Evolutionary conservation across 805 yeast genomes (phyloP).

Genomic region (Sporopachydermia lactativora): DNA sequence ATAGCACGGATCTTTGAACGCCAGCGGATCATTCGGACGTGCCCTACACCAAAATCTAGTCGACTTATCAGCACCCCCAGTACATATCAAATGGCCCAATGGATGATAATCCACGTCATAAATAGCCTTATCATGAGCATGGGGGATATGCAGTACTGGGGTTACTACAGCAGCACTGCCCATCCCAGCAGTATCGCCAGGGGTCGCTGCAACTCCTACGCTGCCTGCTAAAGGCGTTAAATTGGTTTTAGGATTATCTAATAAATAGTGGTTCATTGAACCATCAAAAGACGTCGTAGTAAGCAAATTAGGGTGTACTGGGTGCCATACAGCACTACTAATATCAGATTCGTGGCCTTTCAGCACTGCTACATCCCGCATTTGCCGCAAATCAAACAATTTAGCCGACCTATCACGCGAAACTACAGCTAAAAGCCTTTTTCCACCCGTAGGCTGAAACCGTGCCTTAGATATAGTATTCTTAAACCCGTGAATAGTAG

Average conservation of each 20-base stretch:
- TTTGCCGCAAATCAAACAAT: constrained; percentile 74
- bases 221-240: neutral
- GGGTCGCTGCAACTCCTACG: constrained; percentile 7
- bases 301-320: constrained; percentile 63
- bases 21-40: constrained; percentile 76
- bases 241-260: constrained; percentile 28
- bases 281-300: constrained; percentile 89
- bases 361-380: constrained; percentile 61
- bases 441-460: constrained; percentile 75
- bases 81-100: constrained; percentile 76
- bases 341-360: constrained; percentile 77
- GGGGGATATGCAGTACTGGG: constrained; percentile 44
- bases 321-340: constrained; percentile 86
- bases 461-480: constrained; percentile 81
- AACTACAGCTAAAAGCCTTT: constrained; percentile 63
- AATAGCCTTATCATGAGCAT: constrained; percentile 89
- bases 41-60: constrained; percentile 92
- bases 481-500: constrained; percentile 83
- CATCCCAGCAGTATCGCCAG: constrained; percentile 4
- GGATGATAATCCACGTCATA: constrained; percentile 90
- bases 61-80: constrained; percentile 90
- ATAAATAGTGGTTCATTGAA: constrained; percentile 57
- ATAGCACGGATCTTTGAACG: constrained; percentile 71
- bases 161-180: constrained; percentile 11
- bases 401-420: constrained; percentile 83